These are phyloP conservation scores for Alternaria longipes DNA, from an alignment of 2,329 filamentous ascomycete genomes.

Conservation along the genomic window DNA sequence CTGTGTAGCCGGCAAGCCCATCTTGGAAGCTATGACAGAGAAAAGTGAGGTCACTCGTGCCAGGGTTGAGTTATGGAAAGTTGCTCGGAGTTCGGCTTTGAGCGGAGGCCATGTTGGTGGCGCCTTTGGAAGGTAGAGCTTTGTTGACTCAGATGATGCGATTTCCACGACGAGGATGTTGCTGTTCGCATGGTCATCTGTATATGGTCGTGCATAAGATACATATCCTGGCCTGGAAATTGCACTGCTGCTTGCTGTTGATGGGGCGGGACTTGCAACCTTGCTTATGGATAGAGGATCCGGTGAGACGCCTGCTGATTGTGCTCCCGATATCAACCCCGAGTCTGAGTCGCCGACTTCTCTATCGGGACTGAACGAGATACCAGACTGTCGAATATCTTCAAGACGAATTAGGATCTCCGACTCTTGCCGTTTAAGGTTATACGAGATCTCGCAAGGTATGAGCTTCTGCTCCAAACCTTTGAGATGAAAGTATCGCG, in stretches of 20 bases:
- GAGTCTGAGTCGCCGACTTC: constrained; percentile 32
- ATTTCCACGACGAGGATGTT: constrained; percentile 77
- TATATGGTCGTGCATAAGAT: constrained; percentile 83
- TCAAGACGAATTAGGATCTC: constrained; percentile 85
- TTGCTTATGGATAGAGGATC: constrained; percentile 42
- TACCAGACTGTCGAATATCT: constrained; percentile 87
- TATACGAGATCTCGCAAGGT: constrained; percentile 77
- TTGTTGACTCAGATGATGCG: constrained; percentile 54
- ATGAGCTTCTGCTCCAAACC: constrained; percentile 89
- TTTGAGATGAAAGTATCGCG: constrained; percentile 91
- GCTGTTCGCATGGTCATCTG: constrained; percentile 77
- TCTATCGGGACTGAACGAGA: constrained; percentile 69
- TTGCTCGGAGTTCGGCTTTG: constrained; percentile 62
- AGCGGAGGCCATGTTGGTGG: constrained; percentile 35
- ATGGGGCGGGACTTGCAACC: constrained; percentile 32
- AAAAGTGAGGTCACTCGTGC: constrained; percentile 76
- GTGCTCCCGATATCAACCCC: constrained; percentile 26
- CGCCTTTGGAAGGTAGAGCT: constrained; percentile 35
- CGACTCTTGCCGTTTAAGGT: constrained; percentile 70
- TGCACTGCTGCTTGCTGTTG: constrained; percentile 20
- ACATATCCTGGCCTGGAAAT: constrained; percentile 64
- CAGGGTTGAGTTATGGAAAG: constrained; percentile 77
- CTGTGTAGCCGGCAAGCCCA: constrained; percentile 69
- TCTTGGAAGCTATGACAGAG: constrained; percentile 81
- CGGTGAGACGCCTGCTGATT: constrained; percentile 30